These are phyloP conservation scores for sunflower (Helianthus annuus) DNA, from an alignment of 129 eudicot species.

Conservation along the genomic window DNA sequence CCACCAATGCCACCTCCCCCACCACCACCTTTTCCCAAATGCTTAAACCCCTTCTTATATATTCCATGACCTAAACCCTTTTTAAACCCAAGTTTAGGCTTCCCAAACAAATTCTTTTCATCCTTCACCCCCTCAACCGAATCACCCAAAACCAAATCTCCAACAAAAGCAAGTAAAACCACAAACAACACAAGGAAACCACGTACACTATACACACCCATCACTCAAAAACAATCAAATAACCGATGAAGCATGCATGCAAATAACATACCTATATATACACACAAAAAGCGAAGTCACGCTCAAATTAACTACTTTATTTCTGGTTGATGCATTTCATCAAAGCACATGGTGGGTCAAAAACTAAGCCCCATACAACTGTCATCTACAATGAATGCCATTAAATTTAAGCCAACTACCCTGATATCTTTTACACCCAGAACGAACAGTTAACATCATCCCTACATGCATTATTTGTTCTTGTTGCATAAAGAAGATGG, in stretches of 20 bases:
- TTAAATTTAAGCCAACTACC: slow-evolving; percentile 36
- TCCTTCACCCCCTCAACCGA: slow-evolving; percentile 34
- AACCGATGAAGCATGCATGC: slow-evolving; percentile 37
- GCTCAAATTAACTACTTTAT: slow-evolving; percentile 1
- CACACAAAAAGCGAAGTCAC: slow-evolving; percentile 28
- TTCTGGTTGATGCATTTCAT: slow-evolving; percentile 27
- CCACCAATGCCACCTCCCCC: background rate
- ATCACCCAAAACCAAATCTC: slow-evolving; percentile 32
- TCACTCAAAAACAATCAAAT: slow-evolving; percentile 1
- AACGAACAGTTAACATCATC: slow-evolving; percentile 1
- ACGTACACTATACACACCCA: slow-evolving; percentile 14
- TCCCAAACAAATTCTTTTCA: slow-evolving; percentile 36
- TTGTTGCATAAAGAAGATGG: slow-evolving; percentile 5
- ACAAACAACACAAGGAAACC: slow-evolving; percentile 28
- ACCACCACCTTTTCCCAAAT: no score
- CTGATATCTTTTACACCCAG: slow-evolving; percentile 16
- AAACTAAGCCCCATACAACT: slow-evolving; percentile 31
- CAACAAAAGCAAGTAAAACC: slow-evolving; percentile 26
- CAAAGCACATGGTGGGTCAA: slow-evolving; percentile 43
- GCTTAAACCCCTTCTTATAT: no score
- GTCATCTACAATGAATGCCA: slow-evolving; percentile 33
- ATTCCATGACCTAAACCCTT: no score
- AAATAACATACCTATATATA: slow-evolving; percentile 26
- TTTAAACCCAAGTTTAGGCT: slow-evolving; percentile 36
- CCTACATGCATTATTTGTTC: slow-evolving; percentile 23